phyloP scores from a whole-genome alignment of 1,139 yeast genomes.

The Hyphopichia fennica region DNA sequence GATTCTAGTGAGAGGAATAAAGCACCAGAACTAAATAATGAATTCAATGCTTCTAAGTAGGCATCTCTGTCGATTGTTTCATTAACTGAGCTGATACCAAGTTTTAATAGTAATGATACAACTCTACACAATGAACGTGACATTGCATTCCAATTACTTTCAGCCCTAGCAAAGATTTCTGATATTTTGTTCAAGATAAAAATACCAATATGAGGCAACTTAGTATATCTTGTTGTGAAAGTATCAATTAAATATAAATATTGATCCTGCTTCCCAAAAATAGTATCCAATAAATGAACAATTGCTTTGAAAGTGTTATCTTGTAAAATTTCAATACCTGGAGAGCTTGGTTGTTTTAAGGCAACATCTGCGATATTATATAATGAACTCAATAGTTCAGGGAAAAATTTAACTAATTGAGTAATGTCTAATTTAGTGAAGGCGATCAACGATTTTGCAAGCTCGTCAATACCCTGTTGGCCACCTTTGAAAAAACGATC shows the following conservation, averaged over 20 bases:
- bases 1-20: conserved; percentile 50
- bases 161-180: conserved; percentile 49
- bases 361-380: conserved; percentile 39
- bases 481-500: conserved; percentile 45
- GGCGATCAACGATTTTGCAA: conserved; percentile 38
- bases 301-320: conserved; percentile 53
- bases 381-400: conserved; percentile 48
- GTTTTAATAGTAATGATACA: conserved; percentile 49
- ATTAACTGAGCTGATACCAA: conserved; percentile 31
- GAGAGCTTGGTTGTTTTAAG: conserved; percentile 19
- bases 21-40: conserved; percentile 42
- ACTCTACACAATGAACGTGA: conserved; percentile 67
- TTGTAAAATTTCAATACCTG: conserved; percentile 34
- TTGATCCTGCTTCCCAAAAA: conserved; percentile 68
- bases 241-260: conserved; percentile 56
- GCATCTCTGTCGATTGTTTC: conserved; percentile 22
- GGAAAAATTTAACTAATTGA: conserved; percentile 54
- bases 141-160: conserved; percentile 58
- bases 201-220: conserved; percentile 52
- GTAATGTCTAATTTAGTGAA: conserved; percentile 46
- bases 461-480: conserved; percentile 45
- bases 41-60: conserved; percentile 30
- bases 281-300: conserved; percentile 59
- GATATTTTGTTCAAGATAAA: conserved; percentile 48
- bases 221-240: conserved; percentile 34